phyloP scores from a whole-genome alignment of 768 basidiomycete species.

The Amanita inopinata region DNA sequence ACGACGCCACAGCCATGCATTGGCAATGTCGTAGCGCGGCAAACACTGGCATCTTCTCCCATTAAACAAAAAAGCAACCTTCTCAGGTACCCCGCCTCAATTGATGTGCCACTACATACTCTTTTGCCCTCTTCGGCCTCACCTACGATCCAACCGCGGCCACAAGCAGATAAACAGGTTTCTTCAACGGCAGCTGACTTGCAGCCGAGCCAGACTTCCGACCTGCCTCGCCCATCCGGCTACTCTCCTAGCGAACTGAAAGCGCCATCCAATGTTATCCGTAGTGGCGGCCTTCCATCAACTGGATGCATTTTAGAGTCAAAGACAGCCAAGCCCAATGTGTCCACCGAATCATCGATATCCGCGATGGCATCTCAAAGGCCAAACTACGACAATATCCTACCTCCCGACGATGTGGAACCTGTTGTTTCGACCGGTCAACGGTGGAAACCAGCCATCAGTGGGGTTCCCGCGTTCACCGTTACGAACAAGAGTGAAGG shows the following conservation, averaged over 20 bases:
- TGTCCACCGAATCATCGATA: background rate
- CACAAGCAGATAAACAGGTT: background rate
- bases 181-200: background rate
- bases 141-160: background rate
- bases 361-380: background rate
- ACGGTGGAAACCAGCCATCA: too few relatives aligned
- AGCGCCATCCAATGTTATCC: background rate
- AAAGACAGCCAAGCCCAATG: background rate
- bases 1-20: background rate
- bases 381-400: too few relatives aligned
- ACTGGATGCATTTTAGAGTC: slow-evolving; percentile 2
- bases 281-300: background rate
- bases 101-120: too few relatives aligned
- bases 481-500: too few relatives aligned
- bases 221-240: background rate
- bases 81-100: too few relatives aligned
- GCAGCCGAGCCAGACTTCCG: background rate
- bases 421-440: too few relatives aligned
- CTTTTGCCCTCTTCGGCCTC: too few relatives aligned
- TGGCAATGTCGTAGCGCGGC: slow-evolving; percentile 5
- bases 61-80: background rate
- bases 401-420: too few relatives aligned
- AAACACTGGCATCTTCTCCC: slow-evolving; percentile 1
- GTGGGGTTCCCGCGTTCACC: too few relatives aligned
- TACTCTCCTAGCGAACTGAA: background rate